phyloP scores from a whole-genome alignment of 441 rosid species.

The Pelargonium australe region DNA sequence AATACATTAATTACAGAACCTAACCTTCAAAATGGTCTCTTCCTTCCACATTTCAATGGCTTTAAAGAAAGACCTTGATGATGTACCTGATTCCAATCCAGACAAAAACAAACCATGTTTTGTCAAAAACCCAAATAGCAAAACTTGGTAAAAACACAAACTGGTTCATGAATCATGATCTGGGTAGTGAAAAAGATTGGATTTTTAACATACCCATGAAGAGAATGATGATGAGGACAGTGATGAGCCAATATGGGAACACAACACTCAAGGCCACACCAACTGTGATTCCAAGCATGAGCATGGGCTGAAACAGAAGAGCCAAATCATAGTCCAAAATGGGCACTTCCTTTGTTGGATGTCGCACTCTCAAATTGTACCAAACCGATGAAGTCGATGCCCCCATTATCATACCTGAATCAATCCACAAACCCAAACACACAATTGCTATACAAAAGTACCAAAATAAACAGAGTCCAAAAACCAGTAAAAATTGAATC shows the following conservation, averaged over 20 bases:
- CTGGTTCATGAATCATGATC: neutral
- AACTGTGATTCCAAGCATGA: constrained; percentile 67
- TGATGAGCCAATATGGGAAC: constrained; percentile 70
- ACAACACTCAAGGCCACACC: constrained; percentile 61
- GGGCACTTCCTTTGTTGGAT: constrained; percentile 64
- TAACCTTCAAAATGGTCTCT: constrained; percentile 47
- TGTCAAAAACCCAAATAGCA: neutral
- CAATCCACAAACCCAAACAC: neutral
- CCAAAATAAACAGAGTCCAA: no score
- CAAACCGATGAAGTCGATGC: constrained; percentile 57
- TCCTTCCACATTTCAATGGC: constrained; percentile 68
- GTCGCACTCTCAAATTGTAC: constrained; percentile 55
- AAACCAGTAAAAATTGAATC: no score
- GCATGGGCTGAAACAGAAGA: constrained; percentile 62
- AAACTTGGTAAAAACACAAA: neutral
- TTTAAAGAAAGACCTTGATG: constrained; percentile 57
- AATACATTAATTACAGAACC: constrained; percentile 14
- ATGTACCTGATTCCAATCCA: constrained; percentile 34
- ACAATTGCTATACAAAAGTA: no score
- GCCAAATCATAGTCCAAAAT: constrained; percentile 68
- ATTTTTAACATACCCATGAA: constrained; percentile 18
- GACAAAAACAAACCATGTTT: neutral
- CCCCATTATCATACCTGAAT: constrained; percentile 72
- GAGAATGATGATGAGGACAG: constrained; percentile 56
- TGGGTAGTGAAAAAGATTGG: neutral